Percentiles rank a stretch among this genome's conserved stretches.
phyloP scores from a whole-genome alignment of 345 rosid genomes.

The Syzygium jambos region DNA sequence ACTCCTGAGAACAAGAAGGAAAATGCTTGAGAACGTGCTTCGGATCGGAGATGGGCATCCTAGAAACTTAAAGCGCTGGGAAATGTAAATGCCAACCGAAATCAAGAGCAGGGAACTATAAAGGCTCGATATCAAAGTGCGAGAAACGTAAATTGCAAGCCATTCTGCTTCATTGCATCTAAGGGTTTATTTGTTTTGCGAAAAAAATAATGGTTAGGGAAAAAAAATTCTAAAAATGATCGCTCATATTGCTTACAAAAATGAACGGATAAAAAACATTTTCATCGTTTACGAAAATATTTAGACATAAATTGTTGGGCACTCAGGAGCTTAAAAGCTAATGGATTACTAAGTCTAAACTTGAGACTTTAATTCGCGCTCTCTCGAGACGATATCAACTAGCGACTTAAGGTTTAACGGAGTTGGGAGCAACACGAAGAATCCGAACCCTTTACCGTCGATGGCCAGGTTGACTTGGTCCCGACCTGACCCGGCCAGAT shows the following conservation, averaged over 20 bases:
- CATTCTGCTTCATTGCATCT: background rate
- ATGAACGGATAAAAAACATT: background rate
- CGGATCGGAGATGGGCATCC: background rate
- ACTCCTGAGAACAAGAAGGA: background rate
- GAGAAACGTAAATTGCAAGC: background rate
- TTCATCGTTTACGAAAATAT: background rate
- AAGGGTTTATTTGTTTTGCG: background rate
- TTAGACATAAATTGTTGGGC: background rate
- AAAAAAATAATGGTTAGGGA: background rate
- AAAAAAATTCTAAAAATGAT: background rate
- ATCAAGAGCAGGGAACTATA: background rate
- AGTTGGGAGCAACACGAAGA: too few relatives aligned
- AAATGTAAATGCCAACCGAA: background rate
- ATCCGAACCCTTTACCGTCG: too few relatives aligned
- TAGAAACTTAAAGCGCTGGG: background rate
- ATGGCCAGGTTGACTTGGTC: too few relatives aligned
- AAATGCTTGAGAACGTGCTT: background rate
- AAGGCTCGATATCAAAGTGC: background rate
- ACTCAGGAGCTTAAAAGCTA: too few relatives aligned
- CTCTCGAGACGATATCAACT: too few relatives aligned
- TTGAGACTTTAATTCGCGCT: too few relatives aligned
- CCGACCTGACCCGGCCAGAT: too few relatives aligned
- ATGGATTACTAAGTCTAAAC: too few relatives aligned
- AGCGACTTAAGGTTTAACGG: too few relatives aligned
- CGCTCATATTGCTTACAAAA: rapidly evolving